Base-by-base conservation (phyloP, 495 filamentous ascomycete species). In the Peziza echinospora region DNA sequence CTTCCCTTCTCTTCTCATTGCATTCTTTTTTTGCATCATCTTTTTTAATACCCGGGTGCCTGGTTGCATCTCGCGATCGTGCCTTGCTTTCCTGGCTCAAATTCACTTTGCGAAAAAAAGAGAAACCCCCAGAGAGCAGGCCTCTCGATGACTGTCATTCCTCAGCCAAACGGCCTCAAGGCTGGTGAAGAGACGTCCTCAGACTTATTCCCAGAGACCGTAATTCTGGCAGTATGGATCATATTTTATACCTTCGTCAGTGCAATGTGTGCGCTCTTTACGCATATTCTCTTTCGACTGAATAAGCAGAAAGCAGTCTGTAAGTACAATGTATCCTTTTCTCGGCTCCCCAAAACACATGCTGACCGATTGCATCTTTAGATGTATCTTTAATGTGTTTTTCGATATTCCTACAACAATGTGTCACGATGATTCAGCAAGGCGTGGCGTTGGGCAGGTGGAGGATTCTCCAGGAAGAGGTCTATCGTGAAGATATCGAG, bases 301-400 rank as follows among this genome's bases (percentile, higher is more conserved):
- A 56, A 56, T 45, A 51, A 51, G 37, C 55, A 56, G 40, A 46
- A 52, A 28, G 53, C 47, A 23, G 49, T 52, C 26, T 56, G 53
- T 56, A 19, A 46, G 53, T 52, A 26, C 21, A 23, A n/a, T n/a
- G n/a, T n/a, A n/a, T n/a, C n/a, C n/a, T n/a, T n/a, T n/a, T n/a
- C n/a, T n/a, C n/a, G n/a, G n/a, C n/a, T n/a, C n/a, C n/a, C n/a
- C n/a, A n/a, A n/a, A n/a, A n/a, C n/a, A 19, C n/a, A 28, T 44
- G 19, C n/a, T 30, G 23, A 4, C 16, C 26, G n/a, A n/a, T n/a
- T n/a, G n/a, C n/a, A n/a, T 11, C 8, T 9, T 41, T 11, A 56
- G 53, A 56, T 51, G 53, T 56, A 43, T 52, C 53, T 16, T 48
- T 56, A 16, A 37, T 52, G 26, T 56, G 53, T 17, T n/a, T 56